These are phyloP conservation scores for Cordyceps cicadae DNA, from an alignment of 2,329 filamentous ascomycete genomes.

Conservation along the genomic window DNA sequence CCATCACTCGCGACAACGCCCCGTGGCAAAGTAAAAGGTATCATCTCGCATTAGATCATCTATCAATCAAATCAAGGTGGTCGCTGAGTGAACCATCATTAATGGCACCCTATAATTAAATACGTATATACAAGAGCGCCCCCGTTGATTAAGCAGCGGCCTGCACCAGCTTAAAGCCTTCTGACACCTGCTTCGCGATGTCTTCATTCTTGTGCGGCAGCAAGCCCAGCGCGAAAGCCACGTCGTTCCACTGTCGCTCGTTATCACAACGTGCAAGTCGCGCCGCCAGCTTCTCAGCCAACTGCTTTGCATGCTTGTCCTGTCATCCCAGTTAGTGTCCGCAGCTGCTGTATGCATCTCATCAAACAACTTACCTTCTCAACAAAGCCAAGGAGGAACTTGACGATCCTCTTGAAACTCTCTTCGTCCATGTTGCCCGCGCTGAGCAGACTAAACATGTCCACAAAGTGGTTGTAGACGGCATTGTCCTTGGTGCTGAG, in stretches of 20 bases:
- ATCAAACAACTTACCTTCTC: constrained; percentile 65
- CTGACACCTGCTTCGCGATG: constrained; percentile 65
- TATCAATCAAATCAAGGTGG: background rate
- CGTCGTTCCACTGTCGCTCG: constrained; percentile 95
- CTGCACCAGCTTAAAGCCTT: constrained; percentile 68
- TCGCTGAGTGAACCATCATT: background rate
- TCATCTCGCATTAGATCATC: background rate
- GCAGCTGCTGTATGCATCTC: background rate
- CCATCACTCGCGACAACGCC: too few relatives aligned
- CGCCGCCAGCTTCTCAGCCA: constrained; percentile 86
- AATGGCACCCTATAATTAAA: background rate
- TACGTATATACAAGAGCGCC: constrained; percentile 5
- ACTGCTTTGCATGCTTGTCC: constrained; percentile 95
- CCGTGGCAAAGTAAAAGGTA: background rate
- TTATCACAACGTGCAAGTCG: constrained; percentile 78
- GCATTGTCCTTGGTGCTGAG: constrained; percentile 97
- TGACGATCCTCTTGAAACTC: constrained; percentile 75
- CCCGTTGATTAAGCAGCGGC: constrained; percentile 39
- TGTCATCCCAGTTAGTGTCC: constrained; percentile 28
- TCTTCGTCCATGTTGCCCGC: constrained; percentile 77
- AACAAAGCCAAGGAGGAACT: constrained; percentile 90
- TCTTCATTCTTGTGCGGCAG: constrained; percentile 92
- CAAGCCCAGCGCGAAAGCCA: constrained; percentile 81
- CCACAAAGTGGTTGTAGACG: constrained; percentile 98
- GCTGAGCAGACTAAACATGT: constrained; percentile 93